These are phyloP conservation scores for Neonectria coccinea DNA, from an alignment of 2,329 filamentous ascomycete genomes.

Conservation along the genomic window DNA sequence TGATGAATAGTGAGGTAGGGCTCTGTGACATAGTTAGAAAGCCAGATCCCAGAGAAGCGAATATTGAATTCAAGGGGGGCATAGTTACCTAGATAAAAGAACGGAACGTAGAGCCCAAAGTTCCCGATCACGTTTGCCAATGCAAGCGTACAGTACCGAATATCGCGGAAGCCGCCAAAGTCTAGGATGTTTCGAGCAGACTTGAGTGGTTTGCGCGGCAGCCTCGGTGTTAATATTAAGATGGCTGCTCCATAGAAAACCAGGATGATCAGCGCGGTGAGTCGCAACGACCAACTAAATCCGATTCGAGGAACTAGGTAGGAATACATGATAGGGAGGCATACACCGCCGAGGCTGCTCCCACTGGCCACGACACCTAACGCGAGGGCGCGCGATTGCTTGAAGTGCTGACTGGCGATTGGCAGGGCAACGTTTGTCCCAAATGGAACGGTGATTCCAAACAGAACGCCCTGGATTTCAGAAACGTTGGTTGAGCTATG, in stretches of 20 bases:
- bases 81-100: not conserved
- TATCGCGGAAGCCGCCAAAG: not conserved
- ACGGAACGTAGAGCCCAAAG: not conserved
- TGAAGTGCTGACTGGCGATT: constrained; percentile 12
- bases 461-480: not conserved
- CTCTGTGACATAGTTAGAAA: not conserved
- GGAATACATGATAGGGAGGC: constrained; percentile 10
- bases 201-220: not conserved
- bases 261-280: not conserved
- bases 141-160: not conserved
- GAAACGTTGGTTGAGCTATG: not conserved
- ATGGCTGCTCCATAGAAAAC: not conserved
- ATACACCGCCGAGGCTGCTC: constrained; percentile 5
- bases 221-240: not conserved
- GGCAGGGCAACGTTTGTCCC: constrained; percentile 12
- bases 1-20: not conserved
- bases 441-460: constrained; percentile 12
- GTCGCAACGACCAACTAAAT: not conserved
- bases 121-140: not conserved
- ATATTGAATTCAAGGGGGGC: no score
- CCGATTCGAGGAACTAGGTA: not conserved
- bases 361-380: constrained; percentile 15
- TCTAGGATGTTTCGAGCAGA: not conserved
- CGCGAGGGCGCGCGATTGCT: constrained; percentile 16
- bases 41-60: not conserved